Evolutionary conservation across 305 asterid species (phyloP).

Genomic region (Fraxinus ornus): DNA sequence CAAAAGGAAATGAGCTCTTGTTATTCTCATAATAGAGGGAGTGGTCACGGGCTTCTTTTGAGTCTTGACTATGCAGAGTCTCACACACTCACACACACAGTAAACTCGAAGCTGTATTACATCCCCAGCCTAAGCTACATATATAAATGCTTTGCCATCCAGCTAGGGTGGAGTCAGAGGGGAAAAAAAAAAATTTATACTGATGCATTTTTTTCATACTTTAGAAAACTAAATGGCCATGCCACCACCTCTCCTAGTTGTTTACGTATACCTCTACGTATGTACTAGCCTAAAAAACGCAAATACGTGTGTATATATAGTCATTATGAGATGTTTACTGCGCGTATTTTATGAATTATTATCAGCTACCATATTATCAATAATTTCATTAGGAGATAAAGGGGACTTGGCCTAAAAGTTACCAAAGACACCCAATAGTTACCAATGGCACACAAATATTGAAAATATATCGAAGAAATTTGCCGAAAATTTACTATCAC

Average conservation of each 20-base stretch:
- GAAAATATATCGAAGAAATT: not conserved
- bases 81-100: conserved; percentile 17
- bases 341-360: not conserved
- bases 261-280: not conserved
- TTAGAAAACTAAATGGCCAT: not conserved
- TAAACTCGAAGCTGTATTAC: conserved; percentile 19
- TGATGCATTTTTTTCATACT: no score
- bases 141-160: conserved; percentile 18
- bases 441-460: not conserved
- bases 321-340: not conserved
- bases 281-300: not conserved
- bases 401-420: not conserved
- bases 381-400: not conserved
- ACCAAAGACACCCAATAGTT: not conserved
- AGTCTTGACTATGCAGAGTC: conserved; percentile 49
- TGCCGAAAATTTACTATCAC: not conserved
- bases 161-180: not conserved
- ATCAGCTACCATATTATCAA: not conserved
- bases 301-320: not conserved
- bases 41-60: conserved; percentile 61
- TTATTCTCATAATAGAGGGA: conserved; percentile 38
- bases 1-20: conserved; percentile 33
- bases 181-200: not conserved
- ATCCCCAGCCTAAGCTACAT: conserved; percentile 22
- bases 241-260: conserved; percentile 5